Evolutionary conservation across 1,284 basidiomycete genomes (phyloP), one percentile per base, ranked within the genome.

Genomic region (Flammula alnicola): DNA sequence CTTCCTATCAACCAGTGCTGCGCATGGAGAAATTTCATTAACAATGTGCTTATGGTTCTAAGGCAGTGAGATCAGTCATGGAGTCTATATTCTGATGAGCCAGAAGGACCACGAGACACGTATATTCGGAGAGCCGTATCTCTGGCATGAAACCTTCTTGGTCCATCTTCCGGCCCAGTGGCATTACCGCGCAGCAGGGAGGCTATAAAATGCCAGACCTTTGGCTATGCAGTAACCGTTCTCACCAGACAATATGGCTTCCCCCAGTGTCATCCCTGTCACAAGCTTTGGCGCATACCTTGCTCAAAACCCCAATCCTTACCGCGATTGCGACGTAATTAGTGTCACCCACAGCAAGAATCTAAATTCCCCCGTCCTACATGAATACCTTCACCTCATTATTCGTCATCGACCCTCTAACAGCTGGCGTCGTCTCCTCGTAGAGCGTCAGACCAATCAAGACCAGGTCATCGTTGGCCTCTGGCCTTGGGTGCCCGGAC

Each of bases 11-110:
- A n/a, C n/a, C n/a, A n/a, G n/a, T n/a, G n/a, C n/a, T n/a, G n/a
- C n/a, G n/a, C n/a, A n/a, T n/a, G n/a, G n/a, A n/a, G n/a, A n/a
- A n/a, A n/a, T n/a, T n/a, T n/a, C n/a, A n/a, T n/a, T n/a, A n/a
- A n/a, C n/a, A n/a, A n/a, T n/a, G n/a, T n/a, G n/a, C n/a, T n/a
- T n/a, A n/a, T n/a, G n/a, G n/a, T n/a, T n/a, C n/a, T n/a, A n/a
- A n/a, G n/a, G n/a, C n/a, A n/a, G n/a, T 55, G 86, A 85, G 62
- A 76, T 78, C 32, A 37, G 35, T 5, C 27, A 30, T 30, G 27
- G n/a, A 30, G n/a, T 30, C 7, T 30, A n/a, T 30, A 30, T 30
- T 30, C 27, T n/a, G n/a, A 30, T 30, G 27, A n/a, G n/a, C 27
- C 27, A 30, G 27, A 30, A 30, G 27, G 27, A 30, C 27, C 27